phyloP scores from a whole-genome alignment of 768 basidiomycete species.

The Lentinula lateritia region DNA sequence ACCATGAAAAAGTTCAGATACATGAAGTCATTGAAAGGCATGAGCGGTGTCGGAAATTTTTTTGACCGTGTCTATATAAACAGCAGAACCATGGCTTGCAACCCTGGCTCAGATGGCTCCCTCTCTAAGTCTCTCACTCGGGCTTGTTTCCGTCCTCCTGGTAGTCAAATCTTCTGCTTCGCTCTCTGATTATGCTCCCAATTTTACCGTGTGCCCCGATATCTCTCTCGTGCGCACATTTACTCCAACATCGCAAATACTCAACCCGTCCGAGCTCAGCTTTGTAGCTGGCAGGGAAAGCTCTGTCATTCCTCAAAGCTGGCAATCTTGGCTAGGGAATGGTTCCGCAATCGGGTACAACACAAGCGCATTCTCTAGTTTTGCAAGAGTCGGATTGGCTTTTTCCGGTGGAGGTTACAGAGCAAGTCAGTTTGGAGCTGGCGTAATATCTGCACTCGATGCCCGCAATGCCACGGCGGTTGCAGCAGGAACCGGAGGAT shows the following conservation, averaged over 20 bases:
- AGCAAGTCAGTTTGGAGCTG: constrained; percentile 62
- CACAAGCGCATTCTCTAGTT: constrained; percentile 31
- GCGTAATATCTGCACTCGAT: constrained; percentile 54
- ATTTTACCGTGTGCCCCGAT: constrained; percentile 43
- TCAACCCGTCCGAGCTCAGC: constrained; percentile 42
- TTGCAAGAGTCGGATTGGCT: constrained; percentile 56
- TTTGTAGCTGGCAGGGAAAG: constrained; percentile 41
- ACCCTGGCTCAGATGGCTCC: not conserved
- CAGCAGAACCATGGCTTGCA: not conserved
- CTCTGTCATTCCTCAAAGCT: constrained; percentile 37
- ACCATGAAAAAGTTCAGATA: too few relatives aligned
- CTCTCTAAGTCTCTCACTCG: not conserved
- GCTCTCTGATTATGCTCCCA: constrained; percentile 48
- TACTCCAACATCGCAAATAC: constrained; percentile 41
- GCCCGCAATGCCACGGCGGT: constrained; percentile 54
- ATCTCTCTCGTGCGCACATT: constrained; percentile 47
- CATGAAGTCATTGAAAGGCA: not conserved
- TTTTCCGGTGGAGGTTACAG: constrained; percentile 68
- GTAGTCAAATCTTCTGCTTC: not conserved
- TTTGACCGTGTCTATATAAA: not conserved
- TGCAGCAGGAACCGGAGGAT: constrained; percentile 55
- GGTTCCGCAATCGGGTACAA: constrained; percentile 48
- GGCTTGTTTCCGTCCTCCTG: not conserved
- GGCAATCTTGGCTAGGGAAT: constrained; percentile 56
- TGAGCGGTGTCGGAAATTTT: not conserved